Evolutionary conservation across 768 basidiomycete genomes (phyloP).

Genomic region (Dentipellis sp.): DNA sequence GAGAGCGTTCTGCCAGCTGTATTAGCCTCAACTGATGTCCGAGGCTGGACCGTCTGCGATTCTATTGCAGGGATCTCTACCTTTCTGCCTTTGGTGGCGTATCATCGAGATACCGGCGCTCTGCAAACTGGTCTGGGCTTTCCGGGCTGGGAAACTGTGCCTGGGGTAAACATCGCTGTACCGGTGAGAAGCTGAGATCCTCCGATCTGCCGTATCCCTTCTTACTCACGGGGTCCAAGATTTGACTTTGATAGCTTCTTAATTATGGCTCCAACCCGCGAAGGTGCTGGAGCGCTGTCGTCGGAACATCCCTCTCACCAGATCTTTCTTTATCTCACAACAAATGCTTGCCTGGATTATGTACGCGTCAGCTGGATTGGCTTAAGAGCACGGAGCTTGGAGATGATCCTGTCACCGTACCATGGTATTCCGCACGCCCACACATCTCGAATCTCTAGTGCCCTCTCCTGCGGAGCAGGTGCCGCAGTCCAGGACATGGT

Average conservation of each 20-base stretch:
- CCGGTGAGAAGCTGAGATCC: background rate
- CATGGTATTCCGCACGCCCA: conserved; percentile 58
- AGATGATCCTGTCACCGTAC: background rate
- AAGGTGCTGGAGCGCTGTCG: background rate
- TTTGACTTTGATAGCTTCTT: conserved; percentile 1
- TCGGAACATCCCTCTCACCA: conserved; percentile 1
- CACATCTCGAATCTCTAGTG: conserved; percentile 49
- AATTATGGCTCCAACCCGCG: background rate
- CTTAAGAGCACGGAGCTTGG: conserved; percentile 7
- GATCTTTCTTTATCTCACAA: background rate
- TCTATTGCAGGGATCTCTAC: background rate
- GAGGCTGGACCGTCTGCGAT: background rate
- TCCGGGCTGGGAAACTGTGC: background rate
- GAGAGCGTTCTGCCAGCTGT: background rate
- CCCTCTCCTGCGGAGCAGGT: conserved; percentile 43
- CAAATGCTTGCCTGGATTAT: conserved; percentile 2
- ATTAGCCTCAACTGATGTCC: background rate
- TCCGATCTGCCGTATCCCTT: background rate
- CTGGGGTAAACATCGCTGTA: background rate
- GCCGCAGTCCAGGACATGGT: conserved; percentile 40
- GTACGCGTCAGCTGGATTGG: background rate
- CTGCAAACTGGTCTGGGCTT: background rate
- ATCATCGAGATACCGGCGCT: background rate
- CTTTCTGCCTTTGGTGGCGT: background rate
- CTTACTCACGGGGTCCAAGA: background rate